Percentiles rank a stretch among this genome's conserved stretches.
These are phyloP conservation scores for Penicillium sp. DNA, from an alignment of 2,329 filamentous ascomycete species.

Conservation along the genomic window DNA sequence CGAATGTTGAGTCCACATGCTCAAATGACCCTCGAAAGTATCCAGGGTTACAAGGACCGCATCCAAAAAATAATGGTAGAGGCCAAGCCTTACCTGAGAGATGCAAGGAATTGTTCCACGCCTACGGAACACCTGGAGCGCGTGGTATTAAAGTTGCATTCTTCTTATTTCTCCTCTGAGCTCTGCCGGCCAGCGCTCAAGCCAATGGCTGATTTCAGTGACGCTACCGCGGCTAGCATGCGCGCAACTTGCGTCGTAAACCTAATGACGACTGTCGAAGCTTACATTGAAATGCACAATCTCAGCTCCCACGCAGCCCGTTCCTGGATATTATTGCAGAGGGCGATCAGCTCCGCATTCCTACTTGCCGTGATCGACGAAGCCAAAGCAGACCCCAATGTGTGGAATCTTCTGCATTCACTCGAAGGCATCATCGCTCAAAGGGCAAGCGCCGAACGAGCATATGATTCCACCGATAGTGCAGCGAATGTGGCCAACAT, in stretches of 20 bases:
- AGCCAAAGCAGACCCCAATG: conserved; percentile 41
- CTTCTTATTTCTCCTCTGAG: conserved; percentile 62
- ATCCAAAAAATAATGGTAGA: conserved; percentile 59
- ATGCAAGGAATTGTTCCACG: conserved; percentile 45
- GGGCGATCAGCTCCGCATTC: conserved; percentile 50
- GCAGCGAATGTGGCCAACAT: conserved; percentile 16
- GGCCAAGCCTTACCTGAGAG: conserved; percentile 57
- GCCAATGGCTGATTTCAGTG: conserved; percentile 46
- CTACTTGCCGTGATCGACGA: conserved; percentile 49
- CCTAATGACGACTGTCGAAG: conserved; percentile 57
- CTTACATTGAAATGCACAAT: conserved; percentile 57
- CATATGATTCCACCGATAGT: conserved; percentile 23
- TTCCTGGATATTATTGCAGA: conserved; percentile 49
- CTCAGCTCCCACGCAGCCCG: conserved; percentile 45
- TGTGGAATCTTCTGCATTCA: conserved; percentile 42
- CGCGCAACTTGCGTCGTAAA: conserved; percentile 57
- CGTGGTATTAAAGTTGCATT: conserved; percentile 60
- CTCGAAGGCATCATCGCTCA: conserved; percentile 48
- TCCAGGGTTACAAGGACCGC: conserved; percentile 57
- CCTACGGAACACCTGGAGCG: conserved; percentile 57
- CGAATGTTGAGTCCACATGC: conserved; percentile 55
- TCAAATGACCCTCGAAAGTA: conserved; percentile 54
- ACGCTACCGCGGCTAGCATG: conserved; percentile 42
- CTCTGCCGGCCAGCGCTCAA: conserved; percentile 62
- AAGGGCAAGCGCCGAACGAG: conserved; percentile 39